Conservation (phyloP, 129 eudicot genomes). For the Deinandra increscens region DNA sequence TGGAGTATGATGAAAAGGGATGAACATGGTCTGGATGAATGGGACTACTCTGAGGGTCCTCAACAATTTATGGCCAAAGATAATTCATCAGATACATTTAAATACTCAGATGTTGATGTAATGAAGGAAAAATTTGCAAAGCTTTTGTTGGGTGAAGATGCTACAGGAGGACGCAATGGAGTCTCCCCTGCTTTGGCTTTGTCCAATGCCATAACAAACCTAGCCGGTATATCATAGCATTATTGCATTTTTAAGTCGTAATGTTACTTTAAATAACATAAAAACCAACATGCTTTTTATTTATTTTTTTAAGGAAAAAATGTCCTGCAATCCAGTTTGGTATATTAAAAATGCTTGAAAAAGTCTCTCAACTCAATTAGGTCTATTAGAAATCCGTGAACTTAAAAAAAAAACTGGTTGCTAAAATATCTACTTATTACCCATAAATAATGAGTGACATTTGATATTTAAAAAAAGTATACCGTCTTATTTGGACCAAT, state of each 20-base stretch:
- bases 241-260: not conserved
- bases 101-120: conserved; percentile 51
- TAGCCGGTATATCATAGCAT: conserved; percentile 55
- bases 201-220: conserved; percentile 80
- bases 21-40: conserved; percentile 48
- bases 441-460: no score
- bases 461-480: no score
- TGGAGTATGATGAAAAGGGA: conserved; percentile 66
- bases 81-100: conserved; percentile 2
- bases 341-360: no score
- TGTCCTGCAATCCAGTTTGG: not conserved
- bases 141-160: conserved; percentile 86
- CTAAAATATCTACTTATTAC: no score
- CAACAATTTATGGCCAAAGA: not conserved
- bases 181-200: conserved; percentile 68
- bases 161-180: conserved; percentile 80
- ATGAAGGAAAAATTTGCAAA: conserved; percentile 88
- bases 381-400: no score
- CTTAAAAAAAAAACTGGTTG: no score
- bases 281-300: no score
- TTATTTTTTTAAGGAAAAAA: no score
- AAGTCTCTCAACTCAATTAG: not conserved
- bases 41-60: conserved; percentile 58
- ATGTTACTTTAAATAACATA: no score
- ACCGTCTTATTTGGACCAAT: no score